These are phyloP conservation scores for Lathyrus sativus DNA, from an alignment of 306 rosid species.

Conservation along the genomic window DNA sequence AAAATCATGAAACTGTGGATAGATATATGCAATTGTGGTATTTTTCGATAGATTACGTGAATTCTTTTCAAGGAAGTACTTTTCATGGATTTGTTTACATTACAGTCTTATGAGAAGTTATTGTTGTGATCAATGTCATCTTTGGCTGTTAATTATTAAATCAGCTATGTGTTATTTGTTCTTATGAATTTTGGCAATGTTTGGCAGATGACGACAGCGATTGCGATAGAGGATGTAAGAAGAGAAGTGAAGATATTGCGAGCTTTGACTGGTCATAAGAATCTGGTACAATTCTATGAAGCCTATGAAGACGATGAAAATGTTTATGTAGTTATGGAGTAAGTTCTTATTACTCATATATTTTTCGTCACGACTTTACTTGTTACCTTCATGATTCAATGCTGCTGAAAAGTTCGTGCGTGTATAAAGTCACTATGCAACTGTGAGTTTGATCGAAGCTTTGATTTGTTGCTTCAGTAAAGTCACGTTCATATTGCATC, in stretches of 20 bases:
- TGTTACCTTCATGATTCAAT: constrained; percentile 7
- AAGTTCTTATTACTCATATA: constrained; percentile 43
- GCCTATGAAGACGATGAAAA: constrained; percentile 81
- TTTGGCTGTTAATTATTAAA: constrained; percentile 27
- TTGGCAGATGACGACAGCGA: constrained; percentile 85
- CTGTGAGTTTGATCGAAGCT: not conserved
- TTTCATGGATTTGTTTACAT: constrained; percentile 24
- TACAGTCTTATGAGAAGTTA: constrained; percentile 24
- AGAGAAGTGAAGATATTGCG: constrained; percentile 89
- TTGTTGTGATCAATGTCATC: constrained; percentile 15
- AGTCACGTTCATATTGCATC: not conserved
- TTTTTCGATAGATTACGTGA: not conserved
- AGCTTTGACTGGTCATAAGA: constrained; percentile 75
- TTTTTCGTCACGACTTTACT: not conserved
- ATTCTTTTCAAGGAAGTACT: not conserved
- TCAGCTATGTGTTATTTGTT: constrained; percentile 27
- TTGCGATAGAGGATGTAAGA: constrained; percentile 81
- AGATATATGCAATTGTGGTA: not conserved
- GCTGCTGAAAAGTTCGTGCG: not conserved
- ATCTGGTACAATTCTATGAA: constrained; percentile 80
- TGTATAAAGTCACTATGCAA: not conserved
- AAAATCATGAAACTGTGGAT: no score
- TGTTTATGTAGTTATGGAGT: constrained; percentile 88
- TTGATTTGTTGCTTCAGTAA: not conserved
- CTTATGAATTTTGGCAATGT: constrained; percentile 39